Evolutionary conservation across 495 filamentous ascomycete genomes (phyloP).

Genomic region (Penicillium herquei): DNA sequence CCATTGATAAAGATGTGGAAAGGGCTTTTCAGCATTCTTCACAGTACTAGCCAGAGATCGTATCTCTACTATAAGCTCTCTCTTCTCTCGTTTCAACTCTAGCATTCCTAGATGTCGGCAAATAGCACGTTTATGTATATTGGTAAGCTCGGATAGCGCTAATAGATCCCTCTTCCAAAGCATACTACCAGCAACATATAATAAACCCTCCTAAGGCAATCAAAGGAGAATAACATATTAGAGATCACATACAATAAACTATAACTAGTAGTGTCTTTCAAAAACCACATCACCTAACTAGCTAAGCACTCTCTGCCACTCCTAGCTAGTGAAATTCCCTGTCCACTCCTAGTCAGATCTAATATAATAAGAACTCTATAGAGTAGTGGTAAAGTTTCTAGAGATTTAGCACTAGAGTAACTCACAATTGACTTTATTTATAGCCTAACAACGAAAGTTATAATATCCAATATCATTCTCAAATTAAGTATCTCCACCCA

Average conservation of each 20-base stretch:
- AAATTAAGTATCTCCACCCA: constrained; percentile 25
- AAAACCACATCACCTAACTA: constrained; percentile 29
- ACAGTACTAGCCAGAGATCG: constrained; percentile 27
- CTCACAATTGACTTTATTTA: constrained; percentile 35
- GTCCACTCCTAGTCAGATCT: background rate
- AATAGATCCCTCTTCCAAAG: constrained; percentile 26
- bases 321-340: constrained; percentile 32
- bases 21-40: constrained; percentile 19
- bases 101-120: constrained; percentile 22
- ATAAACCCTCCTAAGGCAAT: constrained; percentile 20
- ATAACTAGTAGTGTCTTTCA: constrained; percentile 30
- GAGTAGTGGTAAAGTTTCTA: too few species aligned
- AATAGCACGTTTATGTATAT: constrained; percentile 24
- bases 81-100: constrained; percentile 26
- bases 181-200: constrained; percentile 19
- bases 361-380: background rate
- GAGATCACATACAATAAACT: constrained; percentile 29
- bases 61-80: constrained; percentile 29
- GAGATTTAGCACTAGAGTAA: constrained; percentile 2
- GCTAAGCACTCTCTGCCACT: constrained; percentile 29
- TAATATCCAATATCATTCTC: constrained; percentile 34
- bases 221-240: constrained; percentile 29
- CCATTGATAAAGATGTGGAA: constrained; percentile 26
- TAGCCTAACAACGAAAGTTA: constrained; percentile 28
- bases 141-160: constrained; percentile 24